These are phyloP conservation scores for Yamadazyma tumulicola DNA, from an alignment of 805 yeast species.

Conservation along the genomic window DNA sequence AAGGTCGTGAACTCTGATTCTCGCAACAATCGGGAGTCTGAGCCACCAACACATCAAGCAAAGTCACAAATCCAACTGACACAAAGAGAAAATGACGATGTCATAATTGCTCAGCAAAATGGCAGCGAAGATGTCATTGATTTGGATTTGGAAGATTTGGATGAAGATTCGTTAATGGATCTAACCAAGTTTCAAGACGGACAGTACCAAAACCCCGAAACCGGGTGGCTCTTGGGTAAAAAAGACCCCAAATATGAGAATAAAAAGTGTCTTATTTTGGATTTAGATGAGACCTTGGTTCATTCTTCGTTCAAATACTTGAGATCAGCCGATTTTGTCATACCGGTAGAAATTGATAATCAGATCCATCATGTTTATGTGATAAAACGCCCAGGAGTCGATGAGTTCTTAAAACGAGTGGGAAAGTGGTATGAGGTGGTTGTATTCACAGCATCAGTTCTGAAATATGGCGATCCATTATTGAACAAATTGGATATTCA, in stretches of 20 bases:
- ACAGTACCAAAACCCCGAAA: conserved; percentile 59
- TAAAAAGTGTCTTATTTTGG: conserved; percentile 85
- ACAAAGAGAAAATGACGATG: conserved; percentile 10
- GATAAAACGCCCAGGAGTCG: conserved; percentile 97
- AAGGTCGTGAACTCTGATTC: neutral
- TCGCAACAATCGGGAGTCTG: neutral
- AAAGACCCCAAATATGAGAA: conserved; percentile 47
- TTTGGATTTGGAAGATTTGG: conserved; percentile 15
- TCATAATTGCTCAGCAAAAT: conserved; percentile 8
- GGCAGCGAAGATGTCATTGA: conserved; percentile 15
- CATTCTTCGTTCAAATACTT: conserved; percentile 92
- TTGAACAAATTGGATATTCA: conserved; percentile 82
- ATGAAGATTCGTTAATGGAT: conserved; percentile 43
- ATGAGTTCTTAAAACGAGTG: conserved; percentile 78
- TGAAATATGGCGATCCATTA: conserved; percentile 94
- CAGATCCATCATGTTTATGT: conserved; percentile 93
- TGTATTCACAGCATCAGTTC: conserved; percentile 93
- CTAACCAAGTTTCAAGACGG: conserved; percentile 66
- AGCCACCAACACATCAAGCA: conserved; percentile 1
- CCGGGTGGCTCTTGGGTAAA: conserved; percentile 64
- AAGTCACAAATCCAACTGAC: neutral
- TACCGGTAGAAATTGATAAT: conserved; percentile 94
- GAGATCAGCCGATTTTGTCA: conserved; percentile 91
- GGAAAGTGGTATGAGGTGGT: conserved; percentile 91
- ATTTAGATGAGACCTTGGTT: conserved; percentile 93